Evolutionary conservation across 192 early-diverging fungal genomes (phyloP), one percentile per base, ranked within the genome.

Genomic region (Coemansia sp.): DNA sequence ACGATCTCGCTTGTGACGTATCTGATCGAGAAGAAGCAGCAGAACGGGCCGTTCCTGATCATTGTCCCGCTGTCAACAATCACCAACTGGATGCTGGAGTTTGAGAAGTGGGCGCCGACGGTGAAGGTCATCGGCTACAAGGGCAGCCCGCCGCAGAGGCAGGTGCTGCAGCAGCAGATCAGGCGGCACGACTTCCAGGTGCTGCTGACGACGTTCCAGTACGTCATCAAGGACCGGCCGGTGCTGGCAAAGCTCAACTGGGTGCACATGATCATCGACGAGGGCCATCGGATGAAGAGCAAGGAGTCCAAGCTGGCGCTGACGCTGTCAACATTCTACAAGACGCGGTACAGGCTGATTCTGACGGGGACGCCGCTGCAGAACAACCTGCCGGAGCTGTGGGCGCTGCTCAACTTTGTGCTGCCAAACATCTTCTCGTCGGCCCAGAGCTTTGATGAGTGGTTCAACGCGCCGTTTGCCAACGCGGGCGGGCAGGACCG

Each of bases 271-370:
- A 97, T 99, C 68, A 94, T 98, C 63, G 97, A 99, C 68, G 97
- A 99, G 74, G 97, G 97, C 61, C 97, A 99, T 75, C 91, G 97
- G 58, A 94, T 99, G 92, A 99, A 99, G 82, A 99, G 98, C 70
- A 74, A 89, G 40, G 81, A 93, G 34, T 92, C 92, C 19, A 94
- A 93, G 65, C 84, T 99, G 31, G 89, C 92, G 20, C 74, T 80
- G 11, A 94, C 91, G 30, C 76, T 99, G 67, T 88, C 91, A 31
- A 91, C 94, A 72, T 88, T 89, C 74, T 99, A 99, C 75, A 82
- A 78, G 28, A 89, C 89, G 3, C 88, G 94, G 8, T 98, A 95
- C 73, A 87, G 96, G 27, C 82, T 98, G 47, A 96, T 99, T 81
- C 80, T 99, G 66, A 99, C 97, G 0, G 97, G 96, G 55, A 99